phyloP scores from a whole-genome alignment of 768 basidiomycete genomes.

The Paxillus rubicundulus region DNA sequence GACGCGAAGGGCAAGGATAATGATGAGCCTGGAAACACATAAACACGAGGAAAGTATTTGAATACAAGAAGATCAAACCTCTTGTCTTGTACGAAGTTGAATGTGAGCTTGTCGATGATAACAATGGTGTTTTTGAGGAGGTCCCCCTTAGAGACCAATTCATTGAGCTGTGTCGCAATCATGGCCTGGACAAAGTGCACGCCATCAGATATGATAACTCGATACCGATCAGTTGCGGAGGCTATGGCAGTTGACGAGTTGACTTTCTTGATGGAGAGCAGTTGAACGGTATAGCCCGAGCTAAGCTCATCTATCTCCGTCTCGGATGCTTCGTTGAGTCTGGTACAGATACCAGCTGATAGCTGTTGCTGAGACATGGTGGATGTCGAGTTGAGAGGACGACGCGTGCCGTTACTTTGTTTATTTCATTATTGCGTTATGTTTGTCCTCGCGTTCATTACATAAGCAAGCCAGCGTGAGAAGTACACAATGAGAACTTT shows the following conservation, averaged over 20 bases:
- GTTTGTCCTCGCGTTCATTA: constrained; percentile 10
- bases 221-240: constrained; percentile 52
- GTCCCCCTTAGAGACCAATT: constrained; percentile 59
- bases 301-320: constrained; percentile 29
- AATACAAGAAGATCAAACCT: constrained; percentile 48
- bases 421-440: constrained; percentile 6
- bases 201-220: constrained; percentile 91
- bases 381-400: constrained; percentile 2
- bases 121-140: constrained; percentile 69
- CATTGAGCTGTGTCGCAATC: constrained; percentile 90
- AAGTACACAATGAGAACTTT: background rate
- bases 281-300: constrained; percentile 58
- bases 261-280: constrained; percentile 84
- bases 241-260: constrained; percentile 30
- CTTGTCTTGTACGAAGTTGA: constrained; percentile 81
- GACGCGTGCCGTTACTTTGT: background rate
- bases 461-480: background rate
- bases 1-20: constrained; percentile 67
- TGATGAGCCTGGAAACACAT: constrained; percentile 60
- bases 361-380: constrained; percentile 47
- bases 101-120: constrained; percentile 70
- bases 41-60: background rate
- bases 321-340: constrained; percentile 42
- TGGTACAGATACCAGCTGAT: constrained; percentile 53
- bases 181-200: constrained; percentile 85